Evolutionary conservation across 1,139 yeast genomes (phyloP), one percentile per base, ranked within the genome.

Genomic region (Protomyces gravidus): DNA sequence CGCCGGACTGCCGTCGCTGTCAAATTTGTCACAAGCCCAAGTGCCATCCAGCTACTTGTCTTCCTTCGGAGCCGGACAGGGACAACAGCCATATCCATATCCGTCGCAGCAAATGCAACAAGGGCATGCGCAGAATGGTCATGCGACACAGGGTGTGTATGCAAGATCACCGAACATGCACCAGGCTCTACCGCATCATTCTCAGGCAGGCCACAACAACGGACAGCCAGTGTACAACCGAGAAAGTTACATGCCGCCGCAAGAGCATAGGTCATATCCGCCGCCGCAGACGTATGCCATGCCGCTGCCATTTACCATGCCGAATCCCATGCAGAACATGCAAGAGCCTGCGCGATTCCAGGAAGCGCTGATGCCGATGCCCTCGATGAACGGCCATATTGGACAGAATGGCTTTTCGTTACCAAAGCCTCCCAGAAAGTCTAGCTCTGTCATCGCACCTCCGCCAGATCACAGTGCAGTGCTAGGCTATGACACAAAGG

Each of bases 401-500:
- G 13, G 32, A 1, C 32, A n/a, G n/a, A n/a, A n/a, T n/a, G n/a
- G n/a, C n/a, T n/a, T n/a, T n/a, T n/a, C n/a, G n/a, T n/a, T n/a
- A n/a, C 11, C 26, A 5, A 33, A n/a, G 2, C 28, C 11, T n/a
- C 17, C 25, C 19, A 28, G 39, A 15, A 26, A 23, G 28, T 4
- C 25, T n/a, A 48, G 25, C 13, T 17, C 26, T 5, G 33, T 1
- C 15, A 40, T 13, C n/a, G 40, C 23, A 25, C 27, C 15, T 4
- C 40, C 42, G 15, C 33, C 40, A 27, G 45, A 32, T 2, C 45
- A 23, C 25, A 33, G 32, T n/a, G 27, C 9, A 19, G 19, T 33
- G 36, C 45, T 49, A 13, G 53, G 42, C n/a, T 56, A 56, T 47
- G 53, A 56, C 11, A 28, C 52, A 9, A 33, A 28, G 6, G 45